Percentiles rank a stretch among this genome's conserved stretches.
phyloP scores from a whole-genome alignment of 2,329 filamentous ascomycete species.

The Penicillium oxalicum region DNA sequence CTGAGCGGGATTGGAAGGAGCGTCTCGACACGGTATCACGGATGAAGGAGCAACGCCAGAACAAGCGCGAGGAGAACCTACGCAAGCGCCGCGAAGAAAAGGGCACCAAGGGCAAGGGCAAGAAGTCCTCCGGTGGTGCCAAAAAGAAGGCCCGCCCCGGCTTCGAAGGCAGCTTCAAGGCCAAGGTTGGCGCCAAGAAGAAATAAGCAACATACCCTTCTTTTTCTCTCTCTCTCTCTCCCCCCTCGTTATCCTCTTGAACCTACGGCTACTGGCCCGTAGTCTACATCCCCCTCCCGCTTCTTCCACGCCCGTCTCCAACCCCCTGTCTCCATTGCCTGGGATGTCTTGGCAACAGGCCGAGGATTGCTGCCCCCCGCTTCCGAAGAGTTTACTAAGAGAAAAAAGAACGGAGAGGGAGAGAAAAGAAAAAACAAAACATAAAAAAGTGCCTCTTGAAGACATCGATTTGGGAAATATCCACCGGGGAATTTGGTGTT shows the following conservation, averaged over 20 bases:
- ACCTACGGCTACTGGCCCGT: constrained; percentile 2
- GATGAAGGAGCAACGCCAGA: constrained; percentile 70
- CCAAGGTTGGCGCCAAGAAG: constrained; percentile 40
- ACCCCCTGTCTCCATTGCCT: neutral
- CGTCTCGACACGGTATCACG: constrained; percentile 66
- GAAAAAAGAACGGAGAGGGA: no score
- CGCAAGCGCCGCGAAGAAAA: constrained; percentile 70
- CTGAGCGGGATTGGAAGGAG: constrained; percentile 79
- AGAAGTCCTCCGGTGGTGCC: constrained; percentile 33
- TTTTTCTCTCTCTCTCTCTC: neutral
- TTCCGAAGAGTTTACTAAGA: no score
- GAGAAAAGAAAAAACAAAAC: constrained; percentile 11
- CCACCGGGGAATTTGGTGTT: constrained; percentile 23
- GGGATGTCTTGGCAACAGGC: neutral
- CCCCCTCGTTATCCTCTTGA: constrained; percentile 1
- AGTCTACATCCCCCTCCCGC: neutral
- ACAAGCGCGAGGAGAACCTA: constrained; percentile 76
- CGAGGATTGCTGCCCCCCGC: no score
- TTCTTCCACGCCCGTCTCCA: constrained; percentile 3
- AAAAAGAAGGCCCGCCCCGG: constrained; percentile 56
- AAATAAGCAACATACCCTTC: constrained; percentile 24
- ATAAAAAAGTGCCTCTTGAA: constrained; percentile 21
- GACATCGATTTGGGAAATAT: constrained; percentile 25
- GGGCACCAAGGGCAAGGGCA: constrained; percentile 46
- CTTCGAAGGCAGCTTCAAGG: constrained; percentile 68